Base-by-base conservation (phyloP, 2,329 filamentous ascomycete species). In the Bimuria novae-zelandiae region DNA sequence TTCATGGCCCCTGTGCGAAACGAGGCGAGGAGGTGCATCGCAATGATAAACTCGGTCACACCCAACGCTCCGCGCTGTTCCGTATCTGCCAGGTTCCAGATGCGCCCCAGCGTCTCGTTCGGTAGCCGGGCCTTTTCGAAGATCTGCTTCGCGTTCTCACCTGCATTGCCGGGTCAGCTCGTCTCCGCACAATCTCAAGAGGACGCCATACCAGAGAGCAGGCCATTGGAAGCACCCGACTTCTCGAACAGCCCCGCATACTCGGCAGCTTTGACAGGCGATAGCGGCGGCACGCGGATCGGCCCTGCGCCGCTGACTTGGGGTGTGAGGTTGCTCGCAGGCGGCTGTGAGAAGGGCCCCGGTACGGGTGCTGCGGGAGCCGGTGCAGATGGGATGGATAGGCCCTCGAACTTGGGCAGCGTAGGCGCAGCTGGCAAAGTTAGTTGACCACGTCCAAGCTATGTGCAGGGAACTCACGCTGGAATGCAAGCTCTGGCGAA, bases 21-120 rank as follows among this genome's bases (percentile, higher is more conserved):
- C 11, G 92, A 96, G 12, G 91, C 93, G 57, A 99, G 82, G 55
- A 99, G 80, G 74, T 99, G 94, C 94, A 99, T 99, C 40, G 94
- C 94, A 68, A 99, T 95, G 69, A 96, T 89, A 72, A 99, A 99
- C 67, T 97, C 94, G 12, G 92, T 93, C 64, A 87, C 82, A 52
- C 92, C 89, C 30, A 99, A 81, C 27, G 89, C 86, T 45, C 94
- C 94, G 48, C 92, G 86, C 76, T 96, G 92, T 75, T 97, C 92
- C 0, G 91, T 94, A 72, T 99, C 94, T 19, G 92, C 89, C 56
- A 99, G 82, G 65, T 89, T 92, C 94, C 94, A 99, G 77, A 99
- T 97, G 62, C 89, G 87, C n/a, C 92, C 92, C 27, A 99, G 81
- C 10, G 89, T 83, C 64, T 97, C 92, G 71, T 95, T 97, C 4